Evolutionary conservation across 2,329 filamentous ascomycete species (phyloP), one percentile per base, ranked within the genome.

Genomic region (Fusarium globosum): DNA sequence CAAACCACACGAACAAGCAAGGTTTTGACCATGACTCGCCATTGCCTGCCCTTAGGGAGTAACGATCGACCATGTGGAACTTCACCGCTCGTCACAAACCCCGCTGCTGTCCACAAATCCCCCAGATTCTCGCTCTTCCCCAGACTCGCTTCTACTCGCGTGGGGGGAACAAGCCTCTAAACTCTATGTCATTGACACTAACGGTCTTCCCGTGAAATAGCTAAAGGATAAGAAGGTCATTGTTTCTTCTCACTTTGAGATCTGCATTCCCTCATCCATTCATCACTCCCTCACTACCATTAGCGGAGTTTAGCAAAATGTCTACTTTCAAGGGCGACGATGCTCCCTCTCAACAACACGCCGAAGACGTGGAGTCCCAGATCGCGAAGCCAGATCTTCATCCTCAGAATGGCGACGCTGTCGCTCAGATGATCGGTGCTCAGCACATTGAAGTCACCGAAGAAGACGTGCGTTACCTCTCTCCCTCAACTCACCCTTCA

Each of bases 371-470:
- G 0, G 70, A 73, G 33, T 70, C 70, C 6, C 38, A 62, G 2
- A 55, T 60, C 12, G 21, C 63, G 7, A 70, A 73, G 2, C 67
- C 48, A 0, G 5, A 45, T 7, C 11, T 49, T 1, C 10, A 43
- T 18, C n/a, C 21, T 8, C 23, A 26, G 5, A 48, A 59, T 42
- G 71, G 26, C 7, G 71, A 74, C 13, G 56, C 55, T 2, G 71
- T 60, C 15, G 71, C 71, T 2, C 71, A 71, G 20, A 56, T 74
- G 42, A 74, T 74, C 1, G 71, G 67, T n/a, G 30, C 45, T 6
- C 71, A 73, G 26, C 71, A 74, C 26, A 57, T 74, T 6, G 59
- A 74, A 49, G 52, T 74, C 12, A 68, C 71, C 3, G 71, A 74
- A 28, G 71, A 74, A 68, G 71, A 74, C n/a, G 71, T 73, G 35